Evolutionary conservation across 2,329 filamentous ascomycete species (phyloP).

Genomic region (Fusarium sp.): DNA sequence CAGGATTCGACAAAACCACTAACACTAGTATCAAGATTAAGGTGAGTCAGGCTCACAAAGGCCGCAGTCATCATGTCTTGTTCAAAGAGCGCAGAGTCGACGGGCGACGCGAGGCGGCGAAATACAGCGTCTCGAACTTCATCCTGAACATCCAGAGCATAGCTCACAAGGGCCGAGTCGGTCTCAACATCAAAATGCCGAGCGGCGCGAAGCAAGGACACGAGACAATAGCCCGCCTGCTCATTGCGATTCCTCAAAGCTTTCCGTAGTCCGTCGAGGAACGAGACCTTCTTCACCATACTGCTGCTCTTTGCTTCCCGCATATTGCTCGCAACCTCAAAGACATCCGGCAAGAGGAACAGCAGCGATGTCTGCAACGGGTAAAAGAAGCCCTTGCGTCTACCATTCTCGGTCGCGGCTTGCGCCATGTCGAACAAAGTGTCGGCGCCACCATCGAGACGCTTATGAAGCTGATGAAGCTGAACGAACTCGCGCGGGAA

Average conservation of each 20-base stretch:
- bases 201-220: conserved; percentile 71
- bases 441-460: conserved; percentile 74
- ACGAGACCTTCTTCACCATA: conserved; percentile 74
- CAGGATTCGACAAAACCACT: conserved; percentile 69
- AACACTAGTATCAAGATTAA: conserved; percentile 70
- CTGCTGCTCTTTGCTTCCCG: conserved; percentile 72
- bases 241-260: conserved; percentile 74
- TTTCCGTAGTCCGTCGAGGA: conserved; percentile 73
- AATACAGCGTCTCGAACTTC: conserved; percentile 76
- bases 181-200: conserved; percentile 73
- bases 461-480: conserved; percentile 69
- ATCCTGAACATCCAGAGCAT: conserved; percentile 77
- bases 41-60: conserved; percentile 73
- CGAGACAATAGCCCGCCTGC: conserved; percentile 74
- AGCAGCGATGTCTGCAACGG: conserved; percentile 73
- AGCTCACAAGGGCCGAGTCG: conserved; percentile 74
- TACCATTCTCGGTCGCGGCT: conserved; percentile 69
- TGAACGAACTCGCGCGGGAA: conserved; percentile 74
- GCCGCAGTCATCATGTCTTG: conserved; percentile 75
- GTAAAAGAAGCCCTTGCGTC: conserved; percentile 67
- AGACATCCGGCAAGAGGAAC: conserved; percentile 75
- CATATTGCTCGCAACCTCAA: conserved; percentile 76
- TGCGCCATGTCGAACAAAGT: conserved; percentile 78
- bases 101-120: conserved; percentile 60
- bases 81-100: conserved; percentile 67